phyloP scores from a whole-genome alignment of 495 filamentous ascomycete genomes.

The Clavariopsis aquatica region DNA sequence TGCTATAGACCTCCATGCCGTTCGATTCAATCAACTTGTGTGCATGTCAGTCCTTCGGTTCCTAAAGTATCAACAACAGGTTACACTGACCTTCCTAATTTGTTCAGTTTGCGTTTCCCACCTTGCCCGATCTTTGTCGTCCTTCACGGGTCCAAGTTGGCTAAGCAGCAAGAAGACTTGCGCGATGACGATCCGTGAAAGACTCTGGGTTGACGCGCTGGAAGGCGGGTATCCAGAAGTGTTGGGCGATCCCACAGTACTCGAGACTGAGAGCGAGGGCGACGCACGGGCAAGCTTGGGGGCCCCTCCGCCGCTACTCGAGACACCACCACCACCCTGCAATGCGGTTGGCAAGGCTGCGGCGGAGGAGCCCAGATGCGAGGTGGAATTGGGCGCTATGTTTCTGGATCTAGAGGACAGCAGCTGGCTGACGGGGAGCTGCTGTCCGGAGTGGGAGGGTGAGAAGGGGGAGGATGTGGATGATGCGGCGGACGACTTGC shows the following conservation, averaged over 20 bases:
- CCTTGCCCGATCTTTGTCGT: conserved; percentile 86
- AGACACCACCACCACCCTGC: conserved; percentile 56
- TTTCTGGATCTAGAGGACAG: conserved; percentile 62
- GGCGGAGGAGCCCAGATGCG: conserved; percentile 64
- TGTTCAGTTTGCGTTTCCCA: conserved; percentile 91
- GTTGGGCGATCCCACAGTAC: conserved; percentile 59
- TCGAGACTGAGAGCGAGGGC: conserved; percentile 63
- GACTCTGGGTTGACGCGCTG: conserved; percentile 33
- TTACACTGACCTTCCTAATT: conserved; percentile 74
- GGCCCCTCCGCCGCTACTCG: conserved; percentile 58
- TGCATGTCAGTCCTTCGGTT: conserved; percentile 10
- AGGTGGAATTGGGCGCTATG: conserved; percentile 61
- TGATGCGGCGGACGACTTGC: conserved; percentile 54
- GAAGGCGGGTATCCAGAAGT: conserved; percentile 53
- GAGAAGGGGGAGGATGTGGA: conserved; percentile 56
- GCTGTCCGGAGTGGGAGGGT: conserved; percentile 61
- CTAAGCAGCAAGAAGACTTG: conserved; percentile 93
- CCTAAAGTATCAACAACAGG: conserved; percentile 8
- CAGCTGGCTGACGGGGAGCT: conserved; percentile 53
- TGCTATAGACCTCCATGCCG: conserved; percentile 95
- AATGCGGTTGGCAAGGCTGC: conserved; percentile 54
- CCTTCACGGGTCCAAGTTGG: conserved; percentile 68
- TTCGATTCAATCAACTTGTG: conserved; percentile 82
- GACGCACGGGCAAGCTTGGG: conserved; percentile 63
- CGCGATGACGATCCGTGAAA: conserved; percentile 86